Percentiles rank a stretch among this genome's conserved stretches.
phyloP scores from a whole-genome alignment of 2,329 filamentous ascomycete genomes.

The Colletotrichum filicis region DNA sequence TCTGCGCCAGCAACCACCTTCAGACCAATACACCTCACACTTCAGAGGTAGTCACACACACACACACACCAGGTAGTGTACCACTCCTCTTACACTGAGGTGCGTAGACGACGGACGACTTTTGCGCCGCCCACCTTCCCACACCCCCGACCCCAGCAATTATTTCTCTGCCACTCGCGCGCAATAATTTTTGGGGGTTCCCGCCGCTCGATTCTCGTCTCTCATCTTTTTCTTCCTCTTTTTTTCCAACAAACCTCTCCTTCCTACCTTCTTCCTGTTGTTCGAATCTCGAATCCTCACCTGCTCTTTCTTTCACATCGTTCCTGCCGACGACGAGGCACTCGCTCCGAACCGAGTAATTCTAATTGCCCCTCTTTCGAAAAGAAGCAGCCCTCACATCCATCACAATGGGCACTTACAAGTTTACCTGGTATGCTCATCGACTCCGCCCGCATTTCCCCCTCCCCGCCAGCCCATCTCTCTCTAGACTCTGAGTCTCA shows the following conservation, averaged over 20 bases:
- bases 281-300: background rate
- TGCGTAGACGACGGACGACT: background rate
- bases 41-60: too few species aligned
- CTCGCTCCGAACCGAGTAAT: conserved; percentile 16
- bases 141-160: conserved; percentile 19
- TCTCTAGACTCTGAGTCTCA: background rate
- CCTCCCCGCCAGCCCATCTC: background rate
- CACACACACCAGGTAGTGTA: too few species aligned
- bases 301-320: background rate
- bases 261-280: background rate
- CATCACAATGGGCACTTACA: conserved; percentile 35
- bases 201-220: conserved; percentile 1
- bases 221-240: conserved; percentile 24
- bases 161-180: conserved; percentile 25
- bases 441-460: conserved; percentile 9
- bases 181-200: conserved; percentile 19
- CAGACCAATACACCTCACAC: background rate
- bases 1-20: background rate
- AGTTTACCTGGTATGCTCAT: conserved; percentile 35
- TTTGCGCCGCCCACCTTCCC: conserved; percentile 1
- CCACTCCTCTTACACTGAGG: too few species aligned
- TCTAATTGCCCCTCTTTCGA: background rate
- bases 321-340: conserved; percentile 12
- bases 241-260: background rate
- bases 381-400: background rate